Conservation (phyloP, 441 rosid genomes). For the Populus hybrid region DNA sequence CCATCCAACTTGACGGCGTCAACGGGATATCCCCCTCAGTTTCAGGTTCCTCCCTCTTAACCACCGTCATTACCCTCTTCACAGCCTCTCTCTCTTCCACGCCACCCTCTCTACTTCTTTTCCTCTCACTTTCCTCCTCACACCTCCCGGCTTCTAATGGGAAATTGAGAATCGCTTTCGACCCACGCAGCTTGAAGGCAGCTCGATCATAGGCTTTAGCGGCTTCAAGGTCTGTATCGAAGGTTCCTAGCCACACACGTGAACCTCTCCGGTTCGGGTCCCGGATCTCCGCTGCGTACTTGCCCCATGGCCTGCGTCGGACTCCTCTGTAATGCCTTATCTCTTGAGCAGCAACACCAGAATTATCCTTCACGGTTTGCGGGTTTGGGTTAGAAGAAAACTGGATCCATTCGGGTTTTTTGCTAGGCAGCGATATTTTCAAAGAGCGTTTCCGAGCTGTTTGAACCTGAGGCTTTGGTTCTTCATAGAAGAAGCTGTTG, state of each 20-base stretch:
- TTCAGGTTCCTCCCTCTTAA: constrained; percentile 37
- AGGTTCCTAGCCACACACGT: constrained; percentile 88
- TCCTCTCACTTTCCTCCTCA: constrained; percentile 25
- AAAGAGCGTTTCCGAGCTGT: constrained; percentile 42
- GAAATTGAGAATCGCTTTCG: constrained; percentile 83
- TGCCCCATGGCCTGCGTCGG: constrained; percentile 91
- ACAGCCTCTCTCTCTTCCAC: not conserved
- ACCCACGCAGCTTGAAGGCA: constrained; percentile 74
- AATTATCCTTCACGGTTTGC: not conserved
- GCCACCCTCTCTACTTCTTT: constrained; percentile 45
- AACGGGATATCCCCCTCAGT: constrained; percentile 21
- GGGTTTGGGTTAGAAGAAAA: constrained; percentile 28
- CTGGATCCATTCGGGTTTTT: constrained; percentile 44
- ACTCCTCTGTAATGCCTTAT: constrained; percentile 79
- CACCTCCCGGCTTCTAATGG: constrained; percentile 63
- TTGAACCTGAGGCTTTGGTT: constrained; percentile 16
- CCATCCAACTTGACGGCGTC: constrained; percentile 48
- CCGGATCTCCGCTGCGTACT: constrained; percentile 92
- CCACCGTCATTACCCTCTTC: constrained; percentile 12
- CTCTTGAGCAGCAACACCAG: constrained; percentile 19
- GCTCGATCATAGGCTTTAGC: constrained; percentile 87
- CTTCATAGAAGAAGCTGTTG: not conserved
- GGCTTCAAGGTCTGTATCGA: constrained; percentile 69
- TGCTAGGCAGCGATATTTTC: constrained; percentile 41
- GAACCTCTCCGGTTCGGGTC: constrained; percentile 75